Evolutionary conservation across 2,329 filamentous ascomycete species (phyloP).

Genomic region (Penicillium glabrum): DNA sequence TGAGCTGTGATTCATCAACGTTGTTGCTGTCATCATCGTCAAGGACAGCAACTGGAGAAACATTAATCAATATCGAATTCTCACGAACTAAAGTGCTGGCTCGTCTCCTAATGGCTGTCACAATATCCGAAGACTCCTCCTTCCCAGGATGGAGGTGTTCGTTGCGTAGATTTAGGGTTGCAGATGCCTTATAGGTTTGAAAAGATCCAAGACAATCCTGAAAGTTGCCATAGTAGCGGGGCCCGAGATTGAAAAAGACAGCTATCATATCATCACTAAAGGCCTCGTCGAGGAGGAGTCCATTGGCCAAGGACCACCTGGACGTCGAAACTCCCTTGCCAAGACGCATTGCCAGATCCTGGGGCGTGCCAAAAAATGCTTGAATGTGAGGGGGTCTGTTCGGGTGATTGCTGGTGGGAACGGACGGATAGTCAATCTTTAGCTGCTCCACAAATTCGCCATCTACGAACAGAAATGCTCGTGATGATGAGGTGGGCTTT

Average conservation of each 20-base stretch:
- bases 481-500: constrained; percentile 72
- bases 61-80: constrained; percentile 75
- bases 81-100: constrained; percentile 81
- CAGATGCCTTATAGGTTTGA: constrained; percentile 93
- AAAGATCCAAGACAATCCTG: constrained; percentile 95
- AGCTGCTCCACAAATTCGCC: constrained; percentile 92
- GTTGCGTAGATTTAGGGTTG: constrained; percentile 84
- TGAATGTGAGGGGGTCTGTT: constrained; percentile 65
- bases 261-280: constrained; percentile 89
- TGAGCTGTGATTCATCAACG: constrained; percentile 69
- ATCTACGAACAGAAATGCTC: constrained; percentile 85
- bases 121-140: constrained; percentile 87
- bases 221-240: constrained; percentile 91
- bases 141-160: constrained; percentile 87
- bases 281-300: constrained; percentile 82
- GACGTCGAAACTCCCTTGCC: constrained; percentile 73
- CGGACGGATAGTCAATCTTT: constrained; percentile 82
- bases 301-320: constrained; percentile 85
- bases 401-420: constrained; percentile 63
- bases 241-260: constrained; percentile 85
- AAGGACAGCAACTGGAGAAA: constrained; percentile 77
- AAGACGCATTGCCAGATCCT: constrained; percentile 75
- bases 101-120: constrained; percentile 81
- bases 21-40: constrained; percentile 75
- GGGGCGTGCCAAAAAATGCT: constrained; percentile 89